Evolutionary conservation across 805 yeast species (phyloP).

Genomic region (Hanseniaspora nectarophila): DNA sequence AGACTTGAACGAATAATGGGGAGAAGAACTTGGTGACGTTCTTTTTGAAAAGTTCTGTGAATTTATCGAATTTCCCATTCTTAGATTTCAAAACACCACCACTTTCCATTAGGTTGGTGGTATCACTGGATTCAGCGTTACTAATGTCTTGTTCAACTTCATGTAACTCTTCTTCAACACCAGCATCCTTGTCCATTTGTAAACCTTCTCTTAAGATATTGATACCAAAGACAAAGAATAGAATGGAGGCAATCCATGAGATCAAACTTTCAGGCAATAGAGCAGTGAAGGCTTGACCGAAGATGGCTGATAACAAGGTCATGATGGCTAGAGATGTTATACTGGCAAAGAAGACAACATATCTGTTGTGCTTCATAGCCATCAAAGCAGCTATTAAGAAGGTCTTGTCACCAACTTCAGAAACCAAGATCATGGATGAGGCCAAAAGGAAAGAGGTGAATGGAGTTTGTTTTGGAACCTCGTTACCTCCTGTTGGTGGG

Average conservation of each 20-base stretch:
- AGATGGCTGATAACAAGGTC: constrained; percentile 82
- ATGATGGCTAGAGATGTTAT: constrained; percentile 73
- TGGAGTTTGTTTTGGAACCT: constrained; percentile 13
- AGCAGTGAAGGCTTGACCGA: constrained; percentile 84
- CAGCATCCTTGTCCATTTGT: constrained; percentile 65
- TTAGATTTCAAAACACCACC: constrained; percentile 28
- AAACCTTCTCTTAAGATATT: constrained; percentile 70
- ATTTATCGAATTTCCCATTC: constrained; percentile 17
- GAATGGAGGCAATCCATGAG: constrained; percentile 63
- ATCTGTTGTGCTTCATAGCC: constrained; percentile 88
- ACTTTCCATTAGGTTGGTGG: constrained; percentile 47
- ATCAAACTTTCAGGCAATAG: constrained; percentile 70
- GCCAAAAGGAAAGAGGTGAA: constrained; percentile 58
- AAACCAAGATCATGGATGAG: constrained; percentile 79
- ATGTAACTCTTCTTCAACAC: constrained; percentile 89
- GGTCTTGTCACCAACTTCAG: constrained; percentile 96
- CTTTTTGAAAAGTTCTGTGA: constrained; percentile 35
- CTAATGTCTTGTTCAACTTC: constrained; percentile 93
- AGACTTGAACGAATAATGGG: constrained; percentile 88
- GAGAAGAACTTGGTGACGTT: constrained; percentile 57
- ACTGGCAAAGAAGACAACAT: constrained; percentile 79
- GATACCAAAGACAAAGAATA: constrained; percentile 74
- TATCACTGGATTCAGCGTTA: constrained; percentile 41
- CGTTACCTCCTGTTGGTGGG: background rate
- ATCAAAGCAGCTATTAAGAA: constrained; percentile 91